A percentile compares a stretch with the other conserved stretches of the same genome.
These are phyloP conservation scores for Leucocoprinus sp. DNA, from an alignment of 768 basidiomycete genomes.

Conservation along the genomic window DNA sequence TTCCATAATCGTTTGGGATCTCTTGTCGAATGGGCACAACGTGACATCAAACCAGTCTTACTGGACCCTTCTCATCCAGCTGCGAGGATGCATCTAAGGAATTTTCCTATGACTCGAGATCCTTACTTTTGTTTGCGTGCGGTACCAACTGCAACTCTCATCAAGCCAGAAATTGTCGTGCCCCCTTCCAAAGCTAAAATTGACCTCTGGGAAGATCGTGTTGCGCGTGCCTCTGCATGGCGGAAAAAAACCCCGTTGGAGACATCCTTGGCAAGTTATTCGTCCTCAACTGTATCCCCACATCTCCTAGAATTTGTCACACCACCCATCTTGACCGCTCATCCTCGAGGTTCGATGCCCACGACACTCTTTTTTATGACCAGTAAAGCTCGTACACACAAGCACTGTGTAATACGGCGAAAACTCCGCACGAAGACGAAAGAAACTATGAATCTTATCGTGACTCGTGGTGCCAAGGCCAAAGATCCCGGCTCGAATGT, in stretches of 20 bases:
- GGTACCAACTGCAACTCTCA: slow-evolving; percentile 6
- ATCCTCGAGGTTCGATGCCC: slow-evolving; percentile 3
- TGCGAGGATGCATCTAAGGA: not conserved
- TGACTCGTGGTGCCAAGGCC: not conserved
- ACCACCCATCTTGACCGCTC: not conserved
- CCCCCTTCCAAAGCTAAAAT: not conserved
- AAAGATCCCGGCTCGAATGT: not conserved
- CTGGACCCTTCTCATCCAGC: slow-evolving; percentile 8
- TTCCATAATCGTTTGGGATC: slow-evolving; percentile 3
- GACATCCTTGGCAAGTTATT: not conserved
- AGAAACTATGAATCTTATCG: slow-evolving; percentile 1
- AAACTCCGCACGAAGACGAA: slow-evolving; percentile 5
- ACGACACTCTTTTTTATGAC: slow-evolving; percentile 6
- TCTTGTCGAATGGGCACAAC: not conserved
- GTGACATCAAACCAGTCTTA: not conserved
- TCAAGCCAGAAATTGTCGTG: slow-evolving; percentile 1
- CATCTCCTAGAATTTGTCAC: not conserved
- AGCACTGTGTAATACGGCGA: slow-evolving; percentile 6
- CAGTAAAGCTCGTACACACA: slow-evolving; percentile 7
- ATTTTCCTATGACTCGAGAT: not conserved
- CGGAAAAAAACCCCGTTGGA: not conserved
- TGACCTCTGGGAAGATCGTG: slow-evolving; percentile 3
- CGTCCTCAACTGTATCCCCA: not conserved
- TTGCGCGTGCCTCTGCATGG: not conserved
- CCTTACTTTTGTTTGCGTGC: slow-evolving; percentile 2